Evolutionary conservation across 2,329 filamentous ascomycete genomes (phyloP), one percentile per base, ranked within the genome.

Genomic region (Diaporthe longicolla): DNA sequence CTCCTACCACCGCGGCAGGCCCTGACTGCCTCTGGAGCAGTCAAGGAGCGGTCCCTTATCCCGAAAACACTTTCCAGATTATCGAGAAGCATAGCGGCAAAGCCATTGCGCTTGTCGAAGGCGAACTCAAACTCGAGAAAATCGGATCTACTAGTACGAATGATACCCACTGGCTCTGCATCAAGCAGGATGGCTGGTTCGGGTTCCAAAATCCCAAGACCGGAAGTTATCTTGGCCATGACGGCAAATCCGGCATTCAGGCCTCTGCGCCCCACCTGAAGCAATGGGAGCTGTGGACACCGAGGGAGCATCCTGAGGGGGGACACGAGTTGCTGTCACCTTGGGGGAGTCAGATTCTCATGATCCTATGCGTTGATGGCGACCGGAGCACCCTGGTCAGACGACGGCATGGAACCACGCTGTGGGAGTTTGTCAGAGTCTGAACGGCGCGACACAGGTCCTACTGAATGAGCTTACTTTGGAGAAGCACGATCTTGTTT

Each of bases 141-240:
- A 11, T 61, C 35, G 8, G 7, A 0, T 3, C 5, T 19, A 5
- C 37, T 7, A 26, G 13, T 0, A 3, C 0, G 1, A 3, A 0
- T 35, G n/a, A 19, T 2, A 29, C 35, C 0, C 57, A 61, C n/a
- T 61, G 57, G 57, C n/a, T 43, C n/a, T 61, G 57, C 15, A 13
- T 61, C 15, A 43, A 43, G n/a, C 35, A 61, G 15, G 1, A 61
- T 43, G 58, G 58, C 6, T 61, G 43, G 3, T 61, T 43, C 1
- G 58, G 58, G 1, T 61, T 61, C 21, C 37, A 43, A 4, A 19
- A 26, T 10, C n/a, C n/a, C n/a, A 3, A 11, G 1, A 61, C 58
- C 7, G 58, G 58, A 1, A 13, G 3, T 5, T 61, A 61, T 24
- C 58, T 61, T 13, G 58, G 58, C 3, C 37, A 61, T 17, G 37